phyloP scores from a whole-genome alignment of 768 basidiomycete genomes.

The Tephrocybe sp. region DNA sequence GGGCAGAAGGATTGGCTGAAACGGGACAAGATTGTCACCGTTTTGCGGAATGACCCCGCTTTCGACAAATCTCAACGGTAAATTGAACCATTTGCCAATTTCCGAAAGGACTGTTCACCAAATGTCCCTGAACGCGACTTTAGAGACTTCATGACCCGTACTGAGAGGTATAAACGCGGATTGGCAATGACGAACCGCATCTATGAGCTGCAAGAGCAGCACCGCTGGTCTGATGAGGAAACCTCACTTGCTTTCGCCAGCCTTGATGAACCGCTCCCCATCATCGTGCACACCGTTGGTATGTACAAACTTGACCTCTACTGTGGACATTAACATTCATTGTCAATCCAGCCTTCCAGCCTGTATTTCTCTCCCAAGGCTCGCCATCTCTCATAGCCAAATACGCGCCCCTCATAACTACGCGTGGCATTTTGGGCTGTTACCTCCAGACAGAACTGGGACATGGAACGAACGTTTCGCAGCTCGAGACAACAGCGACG shows the following conservation, averaged over 20 bases:
- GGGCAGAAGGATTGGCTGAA: slow-evolving; percentile 50
- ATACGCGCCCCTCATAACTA: slow-evolving; percentile 48
- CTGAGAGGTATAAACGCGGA: slow-evolving; percentile 56
- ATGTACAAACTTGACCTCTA: slow-evolving; percentile 12
- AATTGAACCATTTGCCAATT: slow-evolving; percentile 1
- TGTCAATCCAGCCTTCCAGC: slow-evolving; percentile 53
- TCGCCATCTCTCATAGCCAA: slow-evolving; percentile 51
- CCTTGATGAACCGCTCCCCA: slow-evolving; percentile 54
- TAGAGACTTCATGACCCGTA: slow-evolving; percentile 59
- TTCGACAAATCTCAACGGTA: slow-evolving; percentile 63
- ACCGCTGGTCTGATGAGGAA: slow-evolving; percentile 54
- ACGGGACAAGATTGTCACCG: slow-evolving; percentile 39
- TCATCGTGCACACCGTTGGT: slow-evolving; percentile 40
- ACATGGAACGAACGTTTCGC: slow-evolving; percentile 71
- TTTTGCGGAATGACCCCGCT: slow-evolving; percentile 53
- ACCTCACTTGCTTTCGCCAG: slow-evolving; percentile 43
- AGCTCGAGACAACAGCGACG: slow-evolving; percentile 75
- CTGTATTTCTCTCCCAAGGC: slow-evolving; percentile 64
- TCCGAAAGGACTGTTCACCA: neutral
- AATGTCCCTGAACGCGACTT: neutral
- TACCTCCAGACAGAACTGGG: slow-evolving; percentile 80
- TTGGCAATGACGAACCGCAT: slow-evolving; percentile 55
- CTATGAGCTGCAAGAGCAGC: slow-evolving; percentile 54
- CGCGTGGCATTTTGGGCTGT: slow-evolving; percentile 66
- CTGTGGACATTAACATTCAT: slow-evolving; percentile 13